Percentiles rank a stretch among this genome's conserved stretches.
Conservation (phyloP, 768 basidiomycete species). For the Pulveroboletus sp. region DNA sequence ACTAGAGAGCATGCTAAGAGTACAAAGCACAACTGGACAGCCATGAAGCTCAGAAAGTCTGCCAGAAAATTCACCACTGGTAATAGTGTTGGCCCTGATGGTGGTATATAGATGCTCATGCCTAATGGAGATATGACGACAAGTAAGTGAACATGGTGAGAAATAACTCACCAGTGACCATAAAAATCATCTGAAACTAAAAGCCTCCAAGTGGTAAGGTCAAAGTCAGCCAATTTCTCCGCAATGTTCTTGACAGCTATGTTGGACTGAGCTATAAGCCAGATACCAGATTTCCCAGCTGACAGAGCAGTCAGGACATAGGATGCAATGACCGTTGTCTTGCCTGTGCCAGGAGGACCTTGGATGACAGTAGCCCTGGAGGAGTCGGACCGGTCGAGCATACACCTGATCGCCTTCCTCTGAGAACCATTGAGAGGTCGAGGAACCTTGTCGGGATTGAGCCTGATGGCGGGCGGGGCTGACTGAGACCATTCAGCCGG, state of each 20-base stretch:
- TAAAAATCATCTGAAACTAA: slow-evolving; percentile 73
- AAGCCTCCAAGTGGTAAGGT: slow-evolving; percentile 57
- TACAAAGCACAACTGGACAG: slow-evolving; percentile 67
- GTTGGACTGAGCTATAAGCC: slow-evolving; percentile 84
- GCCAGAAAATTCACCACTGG: slow-evolving; percentile 37
- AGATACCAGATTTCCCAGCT: slow-evolving; percentile 50
- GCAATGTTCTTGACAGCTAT: slow-evolving; percentile 90
- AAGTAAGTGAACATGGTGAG: slow-evolving; percentile 1
- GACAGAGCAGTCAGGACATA: slow-evolving; percentile 51
- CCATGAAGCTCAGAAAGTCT: slow-evolving; percentile 34
- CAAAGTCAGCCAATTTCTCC: slow-evolving; percentile 62
- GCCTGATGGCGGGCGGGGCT: slow-evolving; percentile 13
- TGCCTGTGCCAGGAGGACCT: slow-evolving; percentile 70
- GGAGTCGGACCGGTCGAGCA: slow-evolving; percentile 36
- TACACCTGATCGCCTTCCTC: slow-evolving; percentile 31
- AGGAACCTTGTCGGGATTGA: slow-evolving; percentile 15
- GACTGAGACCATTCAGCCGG: slow-evolving; percentile 33
- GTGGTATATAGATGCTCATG: slow-evolving; percentile 73
- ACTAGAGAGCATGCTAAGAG: slow-evolving; percentile 71
- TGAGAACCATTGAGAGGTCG: slow-evolving; percentile 41
- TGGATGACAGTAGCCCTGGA: slow-evolving; percentile 36
- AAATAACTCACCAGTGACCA: slow-evolving; percentile 52
- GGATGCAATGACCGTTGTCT: slow-evolving; percentile 69
- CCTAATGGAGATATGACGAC: slow-evolving; percentile 41
- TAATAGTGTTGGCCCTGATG: slow-evolving; percentile 50